Percentiles rank a stretch among this genome's conserved stretches.
phyloP scores from a whole-genome alignment of 257 asterid genomes.

The Voacanga thouarsii region DNA sequence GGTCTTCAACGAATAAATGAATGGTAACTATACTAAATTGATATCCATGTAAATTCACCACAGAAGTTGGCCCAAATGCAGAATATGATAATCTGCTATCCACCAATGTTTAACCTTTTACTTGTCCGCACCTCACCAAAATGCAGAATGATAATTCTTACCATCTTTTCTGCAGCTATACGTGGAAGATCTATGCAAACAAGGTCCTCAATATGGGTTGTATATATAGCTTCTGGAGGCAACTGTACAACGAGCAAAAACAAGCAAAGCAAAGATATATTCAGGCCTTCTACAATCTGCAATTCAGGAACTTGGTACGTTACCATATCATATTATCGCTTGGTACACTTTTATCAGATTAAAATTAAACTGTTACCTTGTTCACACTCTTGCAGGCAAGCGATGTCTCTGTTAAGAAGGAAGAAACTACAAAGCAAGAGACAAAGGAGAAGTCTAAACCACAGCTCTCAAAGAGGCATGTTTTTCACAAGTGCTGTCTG shows the following conservation, averaged over 20 bases:
- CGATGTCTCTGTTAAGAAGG: constrained; percentile 39
- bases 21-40: constrained; percentile 40
- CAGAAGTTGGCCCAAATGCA: not conserved
- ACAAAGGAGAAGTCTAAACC: constrained; percentile 49
- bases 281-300: constrained; percentile 71
- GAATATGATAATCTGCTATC: not conserved
- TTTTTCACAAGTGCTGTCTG: constrained; percentile 2
- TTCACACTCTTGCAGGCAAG: constrained; percentile 47
- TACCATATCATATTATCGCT: not conserved
- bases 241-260: constrained; percentile 51
- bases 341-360: not conserved
- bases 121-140: not conserved
- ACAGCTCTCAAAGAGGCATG: constrained; percentile 42
- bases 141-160: not conserved
- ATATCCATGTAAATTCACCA: not conserved
- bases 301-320: constrained; percentile 66
- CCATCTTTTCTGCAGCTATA: constrained; percentile 51
- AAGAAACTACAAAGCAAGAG: constrained; percentile 48
- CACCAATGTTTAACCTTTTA: not conserved
- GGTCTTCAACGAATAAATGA: constrained; percentile 77
- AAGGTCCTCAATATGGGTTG: constrained; percentile 85
- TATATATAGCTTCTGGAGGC: constrained; percentile 76
- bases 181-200: constrained; percentile 90
- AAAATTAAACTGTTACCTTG: not conserved
- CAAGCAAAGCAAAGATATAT: constrained; percentile 71